Conservation (phyloP, 1,284 basidiomycete species). For the Lignosus rhinocerotis region DNA sequence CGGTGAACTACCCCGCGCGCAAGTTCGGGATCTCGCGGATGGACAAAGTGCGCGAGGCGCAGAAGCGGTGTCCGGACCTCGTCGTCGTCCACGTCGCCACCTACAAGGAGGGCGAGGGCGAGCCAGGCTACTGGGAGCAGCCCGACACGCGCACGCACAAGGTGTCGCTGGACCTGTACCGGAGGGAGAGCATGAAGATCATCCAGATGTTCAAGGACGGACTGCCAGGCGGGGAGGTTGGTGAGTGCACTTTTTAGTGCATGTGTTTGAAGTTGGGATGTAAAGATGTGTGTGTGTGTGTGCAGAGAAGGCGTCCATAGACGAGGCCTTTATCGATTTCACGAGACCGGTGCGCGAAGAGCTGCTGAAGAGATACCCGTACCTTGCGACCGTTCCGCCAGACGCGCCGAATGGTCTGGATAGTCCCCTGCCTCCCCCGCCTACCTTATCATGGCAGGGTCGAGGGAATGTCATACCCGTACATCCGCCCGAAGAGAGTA, state of each 20-base stretch:
- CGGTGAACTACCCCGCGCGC: slow-evolving; percentile 94
- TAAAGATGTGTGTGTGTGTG: neutral
- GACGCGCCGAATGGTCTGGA: slow-evolving; percentile 76
- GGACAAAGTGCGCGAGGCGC: slow-evolving; percentile 78
- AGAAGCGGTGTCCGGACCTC: slow-evolving; percentile 84
- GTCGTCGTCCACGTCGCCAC: slow-evolving; percentile 93
- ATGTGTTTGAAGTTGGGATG: neutral
- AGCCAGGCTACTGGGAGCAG: slow-evolving; percentile 88
- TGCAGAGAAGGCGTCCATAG: slow-evolving; percentile 81
- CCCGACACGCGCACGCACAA: slow-evolving; percentile 91
- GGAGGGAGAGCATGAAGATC: slow-evolving; percentile 89
- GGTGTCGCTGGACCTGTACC: slow-evolving; percentile 93
- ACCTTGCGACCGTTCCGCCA: slow-evolving; percentile 69
- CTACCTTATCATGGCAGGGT: slow-evolving; percentile 65
- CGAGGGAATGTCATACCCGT: slow-evolving; percentile 75
- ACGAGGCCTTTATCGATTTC: slow-evolving; percentile 90
- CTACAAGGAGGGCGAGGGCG: slow-evolving; percentile 85
- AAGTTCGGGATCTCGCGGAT: slow-evolving; percentile 87
- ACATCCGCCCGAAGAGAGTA: slow-evolving; percentile 29
- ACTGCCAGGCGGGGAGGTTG: slow-evolving; percentile 71
- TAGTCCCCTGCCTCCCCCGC: slow-evolving; percentile 79
- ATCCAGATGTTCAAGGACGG: slow-evolving; percentile 83
- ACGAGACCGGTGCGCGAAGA: slow-evolving; percentile 75
- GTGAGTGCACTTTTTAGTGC: slow-evolving; percentile 37
- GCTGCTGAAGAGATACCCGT: slow-evolving; percentile 74